Evolutionary conservation across 805 yeast genomes (phyloP).

Genomic region (Priceomyces haplophilus): DNA sequence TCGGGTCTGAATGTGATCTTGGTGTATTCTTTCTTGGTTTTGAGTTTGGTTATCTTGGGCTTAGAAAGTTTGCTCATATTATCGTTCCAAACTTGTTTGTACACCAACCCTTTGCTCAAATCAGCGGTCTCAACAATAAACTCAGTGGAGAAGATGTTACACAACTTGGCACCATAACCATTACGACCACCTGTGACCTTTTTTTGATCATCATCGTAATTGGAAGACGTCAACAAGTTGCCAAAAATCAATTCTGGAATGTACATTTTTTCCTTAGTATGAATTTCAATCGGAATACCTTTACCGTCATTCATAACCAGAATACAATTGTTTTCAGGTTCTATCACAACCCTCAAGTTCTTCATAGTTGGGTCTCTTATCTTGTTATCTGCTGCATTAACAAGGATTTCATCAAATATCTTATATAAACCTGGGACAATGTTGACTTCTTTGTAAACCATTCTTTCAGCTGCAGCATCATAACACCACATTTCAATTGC

Average conservation of each 20-base stretch:
- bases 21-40: slow-evolving; percentile 72
- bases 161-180: slow-evolving; percentile 96
- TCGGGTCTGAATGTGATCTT: slow-evolving; percentile 88
- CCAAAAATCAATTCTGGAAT: slow-evolving; percentile 97
- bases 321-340: slow-evolving; percentile 69
- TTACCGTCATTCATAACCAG: slow-evolving; percentile 88
- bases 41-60: slow-evolving; percentile 64
- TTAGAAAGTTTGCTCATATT: slow-evolving; percentile 79
- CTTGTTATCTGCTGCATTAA: slow-evolving; percentile 98
- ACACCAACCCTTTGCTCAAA: slow-evolving; percentile 54
- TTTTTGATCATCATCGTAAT: slow-evolving; percentile 91
- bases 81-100: slow-evolving; percentile 80
- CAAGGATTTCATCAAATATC: slow-evolving; percentile 94
- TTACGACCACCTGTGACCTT: slow-evolving; percentile 98
- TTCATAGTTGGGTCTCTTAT: slow-evolving; percentile 92
- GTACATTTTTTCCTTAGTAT: slow-evolving; percentile 84
- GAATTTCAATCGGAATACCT: slow-evolving; percentile 94
- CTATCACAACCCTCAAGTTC: slow-evolving; percentile 76
- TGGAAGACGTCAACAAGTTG: slow-evolving; percentile 88
- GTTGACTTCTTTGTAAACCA: slow-evolving; percentile 57
- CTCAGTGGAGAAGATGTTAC: slow-evolving; percentile 91
- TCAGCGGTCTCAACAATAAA: slow-evolving; percentile 90
- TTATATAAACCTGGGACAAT: slow-evolving; percentile 96
- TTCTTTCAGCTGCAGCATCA: slow-evolving; percentile 45
- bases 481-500: slow-evolving; percentile 83